Base-by-base conservation (phyloP, 192 early-diverging fungal genomes). In the Diversispora epigaea region DNA sequence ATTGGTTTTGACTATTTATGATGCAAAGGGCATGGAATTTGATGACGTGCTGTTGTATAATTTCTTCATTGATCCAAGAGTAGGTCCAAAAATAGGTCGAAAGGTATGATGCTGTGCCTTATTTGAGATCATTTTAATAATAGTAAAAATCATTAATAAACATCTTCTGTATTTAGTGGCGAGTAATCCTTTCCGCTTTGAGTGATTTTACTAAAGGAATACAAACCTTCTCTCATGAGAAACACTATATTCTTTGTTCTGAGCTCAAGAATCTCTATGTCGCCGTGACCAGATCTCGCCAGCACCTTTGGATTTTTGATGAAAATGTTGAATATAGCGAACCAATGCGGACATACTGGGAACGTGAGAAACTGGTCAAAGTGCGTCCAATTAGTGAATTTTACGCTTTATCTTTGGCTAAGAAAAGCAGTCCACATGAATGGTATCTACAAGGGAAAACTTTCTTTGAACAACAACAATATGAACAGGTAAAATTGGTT, bases 211-310 rank as follows among this genome's bases (percentile, higher is more conserved):
- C 52, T 41, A 56, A 72, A 47, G 70, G 70, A 43, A 21, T 58
- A 58, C 70, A 15, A 40, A 40, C 54, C 41, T 72, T 58, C 21
- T 22, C 40, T 45, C 66, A 75, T 50, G 49, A 69, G 17, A 69
- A 54, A 12, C 68, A 70, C 54, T 70, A 54, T 54, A 55, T 58
- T 2, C 71, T 72, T 72, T 72, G 56, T 25, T 72, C 71, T 0
- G 71, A 72, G 9, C 43, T 75, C 6, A 75, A 75, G 12, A 45
- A 75, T 54, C 73, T 75, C 44, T 75, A 75, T 50, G 73, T 75
- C 17, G 73, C 73, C 5, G 47, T 75, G 10, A 75, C 73, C 11
- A 63, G 73, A 19, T 61, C 62, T 3, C 61, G 73, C 50, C 60
- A 65, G 25, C 40, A 50, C 1, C 19, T 75, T n/a, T 72, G 71